A percentile compares a stretch with the other conserved stretches of the same genome.
Evolutionary conservation across 2,329 filamentous ascomycete genomes (phyloP).

Genomic region (Fusarium sp.): DNA sequence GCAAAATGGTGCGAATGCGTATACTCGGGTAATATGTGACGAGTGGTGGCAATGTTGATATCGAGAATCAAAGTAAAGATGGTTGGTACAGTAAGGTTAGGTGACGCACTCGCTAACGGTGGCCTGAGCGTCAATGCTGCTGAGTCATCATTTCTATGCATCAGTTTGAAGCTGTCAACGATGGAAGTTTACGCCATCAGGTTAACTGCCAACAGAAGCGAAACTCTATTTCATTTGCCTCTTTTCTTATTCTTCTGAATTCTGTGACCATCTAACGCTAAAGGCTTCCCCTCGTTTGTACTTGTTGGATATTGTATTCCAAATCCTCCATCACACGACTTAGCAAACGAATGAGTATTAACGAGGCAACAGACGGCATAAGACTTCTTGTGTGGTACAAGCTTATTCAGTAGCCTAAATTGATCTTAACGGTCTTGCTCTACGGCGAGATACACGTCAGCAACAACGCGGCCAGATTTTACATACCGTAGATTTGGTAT

Average conservation of each 20-base stretch:
- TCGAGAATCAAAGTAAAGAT: not conserved
- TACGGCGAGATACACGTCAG: not conserved
- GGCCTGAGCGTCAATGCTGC: not conserved
- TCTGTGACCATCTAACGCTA: not conserved
- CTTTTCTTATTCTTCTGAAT: not conserved
- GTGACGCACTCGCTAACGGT: slow-evolving; percentile 38
- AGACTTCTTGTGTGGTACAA: not conserved
- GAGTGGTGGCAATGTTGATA: slow-evolving; percentile 34
- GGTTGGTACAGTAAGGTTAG: slow-evolving; percentile 24
- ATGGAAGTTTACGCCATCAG: not conserved
- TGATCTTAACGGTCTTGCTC: not conserved
- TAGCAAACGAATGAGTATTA: not conserved
- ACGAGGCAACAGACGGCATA: not conserved
- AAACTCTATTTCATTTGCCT: not conserved
- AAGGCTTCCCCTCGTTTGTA: not conserved
- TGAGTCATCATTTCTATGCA: slow-evolving; percentile 16
- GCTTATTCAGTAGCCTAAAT: not conserved
- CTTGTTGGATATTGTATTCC: not conserved
- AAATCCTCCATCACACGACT: not conserved
- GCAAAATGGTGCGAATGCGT: slow-evolving; percentile 11
- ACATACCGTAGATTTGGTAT: not conserved
- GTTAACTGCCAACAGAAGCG: not conserved
- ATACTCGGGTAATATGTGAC: slow-evolving; percentile 3
- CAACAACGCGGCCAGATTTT: not conserved
- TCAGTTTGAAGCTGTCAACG: not conserved